Conservation (phyloP, 208 protist genomes). For the Acanthamoeba castellanii region DNA sequence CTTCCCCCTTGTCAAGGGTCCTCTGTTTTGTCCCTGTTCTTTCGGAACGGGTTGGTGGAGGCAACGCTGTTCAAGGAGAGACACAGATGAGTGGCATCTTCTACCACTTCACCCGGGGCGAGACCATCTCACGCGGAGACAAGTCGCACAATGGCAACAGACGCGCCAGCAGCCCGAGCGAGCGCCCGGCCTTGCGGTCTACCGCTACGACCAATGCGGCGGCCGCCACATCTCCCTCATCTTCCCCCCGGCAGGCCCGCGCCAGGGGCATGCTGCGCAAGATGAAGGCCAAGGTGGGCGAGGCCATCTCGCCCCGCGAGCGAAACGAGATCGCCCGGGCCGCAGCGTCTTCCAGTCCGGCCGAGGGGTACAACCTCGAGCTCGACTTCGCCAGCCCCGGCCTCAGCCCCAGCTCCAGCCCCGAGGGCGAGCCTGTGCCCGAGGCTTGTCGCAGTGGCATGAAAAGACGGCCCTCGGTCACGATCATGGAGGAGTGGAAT, state of each 20-base stretch:
- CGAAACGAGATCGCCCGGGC: no score
- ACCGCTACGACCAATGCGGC: not conserved
- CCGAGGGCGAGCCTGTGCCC: no score
- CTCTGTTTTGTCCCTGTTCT: no score
- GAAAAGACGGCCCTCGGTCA: not conserved
- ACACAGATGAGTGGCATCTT: not conserved
- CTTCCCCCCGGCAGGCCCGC: not conserved
- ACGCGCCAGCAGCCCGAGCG: not conserved
- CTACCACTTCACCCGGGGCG: not conserved
- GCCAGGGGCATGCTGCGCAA: conserved; percentile 12
- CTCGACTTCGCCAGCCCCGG: no score
- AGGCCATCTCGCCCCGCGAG: not conserved
- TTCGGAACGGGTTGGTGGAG: no score
- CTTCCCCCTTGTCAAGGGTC: no score
- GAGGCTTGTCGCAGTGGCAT: not conserved
- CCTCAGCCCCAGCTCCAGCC: not conserved
- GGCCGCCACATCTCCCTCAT: not conserved
- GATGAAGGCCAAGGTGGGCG: conserved; percentile 19
- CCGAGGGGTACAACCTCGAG: no score
- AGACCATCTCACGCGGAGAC: not conserved
- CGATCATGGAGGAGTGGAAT: not conserved
- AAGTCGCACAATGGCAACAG: not conserved
- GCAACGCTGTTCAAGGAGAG: not conserved
- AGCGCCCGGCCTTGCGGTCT: not conserved
- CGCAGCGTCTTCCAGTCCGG: no score